Percentiles rank a stretch among this genome's conserved stretches.
phyloP scores from a whole-genome alignment of 2,329 filamentous ascomycete species.

The Nemania sp. region DNA sequence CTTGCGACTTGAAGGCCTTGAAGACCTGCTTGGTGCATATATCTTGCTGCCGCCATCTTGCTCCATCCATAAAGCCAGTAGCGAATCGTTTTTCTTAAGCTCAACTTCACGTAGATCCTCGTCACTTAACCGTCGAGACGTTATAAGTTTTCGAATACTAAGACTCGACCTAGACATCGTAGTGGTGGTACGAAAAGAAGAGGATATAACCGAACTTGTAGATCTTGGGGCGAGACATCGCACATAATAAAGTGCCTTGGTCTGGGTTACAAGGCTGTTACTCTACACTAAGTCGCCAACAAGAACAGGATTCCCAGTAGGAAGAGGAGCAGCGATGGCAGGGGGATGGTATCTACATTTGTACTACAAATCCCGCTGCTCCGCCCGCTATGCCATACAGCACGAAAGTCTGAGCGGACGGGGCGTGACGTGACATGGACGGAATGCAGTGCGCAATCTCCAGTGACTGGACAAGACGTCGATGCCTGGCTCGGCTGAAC shows the following conservation, averaged over 20 bases:
- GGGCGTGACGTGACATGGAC: constrained; percentile 33
- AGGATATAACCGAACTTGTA: constrained; percentile 33
- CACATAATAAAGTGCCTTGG: constrained; percentile 35
- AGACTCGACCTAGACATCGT: constrained; percentile 48
- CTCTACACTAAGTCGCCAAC: neutral
- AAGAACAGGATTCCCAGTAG: constrained; percentile 5
- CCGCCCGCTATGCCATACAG: constrained; percentile 21
- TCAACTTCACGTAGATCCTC: constrained; percentile 33
- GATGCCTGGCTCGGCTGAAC: constrained; percentile 24
- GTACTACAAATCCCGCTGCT: constrained; percentile 33
- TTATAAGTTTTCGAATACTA: constrained; percentile 50
- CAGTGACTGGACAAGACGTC: constrained; percentile 12
- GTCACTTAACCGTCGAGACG: constrained; percentile 37
- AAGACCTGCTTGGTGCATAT: constrained; percentile 34
- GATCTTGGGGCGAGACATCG: constrained; percentile 33
- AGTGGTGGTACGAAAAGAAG: constrained; percentile 36
- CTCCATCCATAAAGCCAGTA: constrained; percentile 8
- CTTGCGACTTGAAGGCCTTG: constrained; percentile 35
- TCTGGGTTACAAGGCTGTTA: constrained; percentile 34
- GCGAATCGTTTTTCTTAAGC: constrained; percentile 22
- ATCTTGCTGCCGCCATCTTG: constrained; percentile 28
- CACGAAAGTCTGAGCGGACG: constrained; percentile 6
- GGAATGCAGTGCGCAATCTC: constrained; percentile 23
- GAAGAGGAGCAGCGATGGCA: constrained; percentile 22
- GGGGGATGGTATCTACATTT: constrained; percentile 28